Evolutionary conservation across 306 rosid genomes (phyloP).

Genomic region (Arachis hypogaea): DNA sequence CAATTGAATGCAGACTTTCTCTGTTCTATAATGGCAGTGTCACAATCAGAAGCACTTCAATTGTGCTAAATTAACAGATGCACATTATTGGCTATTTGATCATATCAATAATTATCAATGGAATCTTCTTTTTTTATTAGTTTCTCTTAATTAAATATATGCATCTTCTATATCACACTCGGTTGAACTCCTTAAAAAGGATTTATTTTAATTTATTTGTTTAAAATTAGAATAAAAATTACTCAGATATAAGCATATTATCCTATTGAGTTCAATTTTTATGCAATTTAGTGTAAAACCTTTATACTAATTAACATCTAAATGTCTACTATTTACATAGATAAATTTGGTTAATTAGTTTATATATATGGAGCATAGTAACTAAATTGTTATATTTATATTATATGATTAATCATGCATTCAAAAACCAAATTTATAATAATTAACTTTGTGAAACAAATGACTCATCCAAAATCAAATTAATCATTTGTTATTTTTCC

Average conservation of each 20-base stretch:
- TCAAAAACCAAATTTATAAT: no score
- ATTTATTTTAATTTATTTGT: neutral
- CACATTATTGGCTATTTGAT: neutral
- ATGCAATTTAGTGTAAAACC: no score
- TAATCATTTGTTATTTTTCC: neutral
- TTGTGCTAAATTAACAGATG: conserved; percentile 20
- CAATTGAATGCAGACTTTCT: conserved; percentile 1
- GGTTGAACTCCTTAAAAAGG: neutral
- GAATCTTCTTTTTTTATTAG: neutral
- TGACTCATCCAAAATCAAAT: no score
- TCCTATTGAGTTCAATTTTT: neutral
- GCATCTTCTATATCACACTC: neutral
- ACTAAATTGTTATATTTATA: no score
- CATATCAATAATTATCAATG: neutral
- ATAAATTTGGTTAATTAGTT: no score
- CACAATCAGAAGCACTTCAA: conserved; percentile 30
- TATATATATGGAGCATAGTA: no score
- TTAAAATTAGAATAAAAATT: neutral
- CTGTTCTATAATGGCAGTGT: conserved; percentile 27
- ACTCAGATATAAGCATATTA: neutral
- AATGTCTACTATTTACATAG: no score
- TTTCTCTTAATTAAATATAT: neutral
- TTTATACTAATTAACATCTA: no score
- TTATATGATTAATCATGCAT: no score
- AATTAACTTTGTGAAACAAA: no score